phyloP scores from a whole-genome alignment of 2,329 filamentous ascomycete genomes.

The Rosellinia necatrix region DNA sequence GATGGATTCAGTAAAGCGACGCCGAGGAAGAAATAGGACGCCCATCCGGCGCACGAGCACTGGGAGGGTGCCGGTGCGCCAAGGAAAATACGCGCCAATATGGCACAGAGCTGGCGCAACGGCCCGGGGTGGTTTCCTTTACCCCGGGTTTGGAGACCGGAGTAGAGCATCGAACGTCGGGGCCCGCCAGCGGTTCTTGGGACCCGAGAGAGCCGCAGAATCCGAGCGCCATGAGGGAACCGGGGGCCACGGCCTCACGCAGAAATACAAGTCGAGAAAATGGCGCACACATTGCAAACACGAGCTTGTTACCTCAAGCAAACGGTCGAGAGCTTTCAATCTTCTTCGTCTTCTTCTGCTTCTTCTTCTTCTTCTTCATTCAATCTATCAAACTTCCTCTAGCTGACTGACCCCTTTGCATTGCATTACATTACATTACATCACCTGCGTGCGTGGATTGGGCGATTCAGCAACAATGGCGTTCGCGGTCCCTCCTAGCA shows the following conservation, averaged over 20 bases:
- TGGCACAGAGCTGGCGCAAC: no score
- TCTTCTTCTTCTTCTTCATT: no score
- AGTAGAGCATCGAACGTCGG: slow-evolving; percentile 1
- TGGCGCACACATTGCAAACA: not conserved
- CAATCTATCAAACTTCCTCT: no score
- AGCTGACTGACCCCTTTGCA: no score
- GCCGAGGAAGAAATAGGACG: not conserved
- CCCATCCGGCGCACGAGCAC: no score
- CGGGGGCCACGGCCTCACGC: not conserved
- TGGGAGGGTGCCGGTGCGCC: no score
- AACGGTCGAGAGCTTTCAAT: no score
- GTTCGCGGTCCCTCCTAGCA: slow-evolving; percentile 24
- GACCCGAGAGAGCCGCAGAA: slow-evolving; percentile 8
- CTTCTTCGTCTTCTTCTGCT: no score
- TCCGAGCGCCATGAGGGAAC: not conserved
- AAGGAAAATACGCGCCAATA: no score
- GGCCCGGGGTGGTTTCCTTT: slow-evolving; percentile 1
- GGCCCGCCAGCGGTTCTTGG: slow-evolving; percentile 1
- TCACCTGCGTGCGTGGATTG: no score
- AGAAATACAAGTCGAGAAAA: not conserved
- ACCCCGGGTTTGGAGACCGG: slow-evolving; percentile 7
- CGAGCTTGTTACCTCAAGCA: no score
- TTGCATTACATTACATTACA: no score
- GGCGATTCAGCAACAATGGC: slow-evolving; percentile 23
- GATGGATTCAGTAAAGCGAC: not conserved